Conservation (phyloP, 352 stramenopile species). For the Globisporangium echinulatum region DNA sequence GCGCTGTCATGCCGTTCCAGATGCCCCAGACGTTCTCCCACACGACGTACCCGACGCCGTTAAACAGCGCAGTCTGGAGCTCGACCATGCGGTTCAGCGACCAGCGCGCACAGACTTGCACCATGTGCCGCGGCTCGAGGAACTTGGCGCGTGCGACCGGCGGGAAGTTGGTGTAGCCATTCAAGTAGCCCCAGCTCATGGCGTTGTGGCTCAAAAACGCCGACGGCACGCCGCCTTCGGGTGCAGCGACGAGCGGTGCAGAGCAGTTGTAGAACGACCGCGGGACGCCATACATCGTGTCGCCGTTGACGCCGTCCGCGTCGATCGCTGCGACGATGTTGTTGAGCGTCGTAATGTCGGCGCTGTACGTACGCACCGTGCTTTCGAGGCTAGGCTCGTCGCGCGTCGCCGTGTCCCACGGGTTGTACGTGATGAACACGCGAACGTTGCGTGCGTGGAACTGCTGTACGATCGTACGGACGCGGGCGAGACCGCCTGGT, state of each 20-base stretch:
- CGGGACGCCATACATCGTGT: conserved; percentile 86
- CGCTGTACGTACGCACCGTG: conserved; percentile 61
- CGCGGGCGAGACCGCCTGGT: conserved; percentile 36
- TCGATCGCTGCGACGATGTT: conserved; percentile 28
- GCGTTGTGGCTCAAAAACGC: conserved; percentile 59
- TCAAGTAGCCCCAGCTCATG: conserved; percentile 82
- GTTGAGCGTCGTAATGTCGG: conserved; percentile 54
- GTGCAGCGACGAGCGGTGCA: conserved; percentile 40
- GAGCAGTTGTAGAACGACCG: conserved; percentile 78
- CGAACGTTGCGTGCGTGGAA: conserved; percentile 56
- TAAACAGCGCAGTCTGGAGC: conserved; percentile 75
- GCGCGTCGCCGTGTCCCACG: conserved; percentile 73
- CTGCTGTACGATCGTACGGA: conserved; percentile 40
- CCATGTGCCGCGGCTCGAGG: conserved; percentile 75
- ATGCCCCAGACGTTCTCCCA: conserved; percentile 90
- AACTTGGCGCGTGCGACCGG: conserved; percentile 72
- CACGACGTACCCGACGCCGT: conserved; percentile 78
- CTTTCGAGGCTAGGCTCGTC: conserved; percentile 45
- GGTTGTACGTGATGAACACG: conserved; percentile 81
- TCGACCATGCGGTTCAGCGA: conserved; percentile 62
- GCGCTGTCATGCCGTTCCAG: conserved; percentile 73
- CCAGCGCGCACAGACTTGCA: conserved; percentile 77
- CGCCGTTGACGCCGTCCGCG: conserved; percentile 81
- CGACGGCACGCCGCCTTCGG: conserved; percentile 63
- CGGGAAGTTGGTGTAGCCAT: conserved; percentile 49